Conservation (phyloP, 176 grass and related monocot species). For the Ensete glaucum region DNA sequence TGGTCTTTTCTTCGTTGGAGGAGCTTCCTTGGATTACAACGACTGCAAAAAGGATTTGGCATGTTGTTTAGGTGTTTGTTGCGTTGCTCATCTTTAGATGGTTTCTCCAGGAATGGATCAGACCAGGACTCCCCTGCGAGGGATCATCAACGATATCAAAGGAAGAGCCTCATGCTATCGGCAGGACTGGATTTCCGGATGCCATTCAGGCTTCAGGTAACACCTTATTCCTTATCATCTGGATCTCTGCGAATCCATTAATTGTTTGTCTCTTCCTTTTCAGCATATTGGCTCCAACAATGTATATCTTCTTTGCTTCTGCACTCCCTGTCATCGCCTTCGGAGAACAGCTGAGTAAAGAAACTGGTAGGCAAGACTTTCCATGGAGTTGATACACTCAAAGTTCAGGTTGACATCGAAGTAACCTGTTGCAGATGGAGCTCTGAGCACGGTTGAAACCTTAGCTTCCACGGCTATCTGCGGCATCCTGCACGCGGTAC, state of each 20-base stretch:
- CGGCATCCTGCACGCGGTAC: conserved; percentile 68
- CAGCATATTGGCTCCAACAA: conserved; percentile 88
- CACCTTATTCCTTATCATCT: background rate
- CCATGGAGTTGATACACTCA: background rate
- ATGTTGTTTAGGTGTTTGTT: background rate
- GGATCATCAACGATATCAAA: conserved; percentile 54
- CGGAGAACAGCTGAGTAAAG: conserved; percentile 66
- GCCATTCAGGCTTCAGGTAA: conserved; percentile 45
- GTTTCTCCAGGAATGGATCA: conserved; percentile 39
- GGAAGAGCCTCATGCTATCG: conserved; percentile 58
- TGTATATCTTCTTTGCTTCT: conserved; percentile 90
- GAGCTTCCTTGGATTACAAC: too few species aligned
- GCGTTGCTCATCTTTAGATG: background rate
- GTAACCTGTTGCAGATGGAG: conserved; percentile 39
- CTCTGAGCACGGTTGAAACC: conserved; percentile 68
- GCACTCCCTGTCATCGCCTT: conserved; percentile 89
- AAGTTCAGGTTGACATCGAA: background rate
- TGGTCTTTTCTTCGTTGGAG: too few species aligned
- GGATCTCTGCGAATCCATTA: background rate
- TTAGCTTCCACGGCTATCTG: conserved; percentile 83
- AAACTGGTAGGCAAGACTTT: conserved; percentile 35
- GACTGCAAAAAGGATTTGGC: too few species aligned
- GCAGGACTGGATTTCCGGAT: conserved; percentile 62
- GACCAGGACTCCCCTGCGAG: conserved; percentile 30
- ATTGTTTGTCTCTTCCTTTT: background rate